phyloP scores from a whole-genome alignment of 768 basidiomycete species.

The Boletus rubropictus region DNA sequence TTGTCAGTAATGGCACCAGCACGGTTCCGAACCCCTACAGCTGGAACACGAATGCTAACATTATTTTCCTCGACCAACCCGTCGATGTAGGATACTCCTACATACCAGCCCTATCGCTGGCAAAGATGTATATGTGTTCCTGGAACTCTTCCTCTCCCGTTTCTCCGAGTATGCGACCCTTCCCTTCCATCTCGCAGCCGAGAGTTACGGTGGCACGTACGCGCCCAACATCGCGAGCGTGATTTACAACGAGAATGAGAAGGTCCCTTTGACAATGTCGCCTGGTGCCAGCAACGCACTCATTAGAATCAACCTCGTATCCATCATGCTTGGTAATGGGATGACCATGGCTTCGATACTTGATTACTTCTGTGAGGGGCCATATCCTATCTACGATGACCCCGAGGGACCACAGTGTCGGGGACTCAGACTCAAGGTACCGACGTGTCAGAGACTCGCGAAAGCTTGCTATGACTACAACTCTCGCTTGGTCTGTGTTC shows the following conservation, averaged over 20 bases:
- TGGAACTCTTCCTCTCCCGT: conserved; percentile 71
- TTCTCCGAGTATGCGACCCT: conserved; percentile 66
- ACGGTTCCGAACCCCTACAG: conserved; percentile 70
- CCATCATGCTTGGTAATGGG: conserved; percentile 84
- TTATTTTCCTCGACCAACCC: conserved; percentile 66
- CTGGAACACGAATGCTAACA: conserved; percentile 74
- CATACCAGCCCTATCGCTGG: conserved; percentile 79
- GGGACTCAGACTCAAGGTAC: conserved; percentile 56
- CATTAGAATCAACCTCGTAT: conserved; percentile 72
- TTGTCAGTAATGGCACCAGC: conserved; percentile 64
- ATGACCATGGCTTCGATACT: conserved; percentile 74
- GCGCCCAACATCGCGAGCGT: conserved; percentile 81
- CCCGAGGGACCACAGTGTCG: conserved; percentile 62
- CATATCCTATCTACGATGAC: conserved; percentile 75
- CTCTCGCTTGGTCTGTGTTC: conserved; percentile 60
- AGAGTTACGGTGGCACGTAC: conserved; percentile 76
- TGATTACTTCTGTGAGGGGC: conserved; percentile 78
- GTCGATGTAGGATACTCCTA: conserved; percentile 91
- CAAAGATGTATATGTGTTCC: conserved; percentile 83
- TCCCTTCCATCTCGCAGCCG: conserved; percentile 76
- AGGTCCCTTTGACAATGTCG: conserved; percentile 39
- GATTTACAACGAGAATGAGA: conserved; percentile 75
- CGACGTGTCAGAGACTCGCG: conserved; percentile 70
- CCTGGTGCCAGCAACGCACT: conserved; percentile 39
- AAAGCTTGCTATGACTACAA: conserved; percentile 62